Evolutionary conservation across 2,329 filamentous ascomycete genomes (phyloP), one percentile per base, ranked within the genome.

Genomic region (Cladosporium sphaerospermum): DNA sequence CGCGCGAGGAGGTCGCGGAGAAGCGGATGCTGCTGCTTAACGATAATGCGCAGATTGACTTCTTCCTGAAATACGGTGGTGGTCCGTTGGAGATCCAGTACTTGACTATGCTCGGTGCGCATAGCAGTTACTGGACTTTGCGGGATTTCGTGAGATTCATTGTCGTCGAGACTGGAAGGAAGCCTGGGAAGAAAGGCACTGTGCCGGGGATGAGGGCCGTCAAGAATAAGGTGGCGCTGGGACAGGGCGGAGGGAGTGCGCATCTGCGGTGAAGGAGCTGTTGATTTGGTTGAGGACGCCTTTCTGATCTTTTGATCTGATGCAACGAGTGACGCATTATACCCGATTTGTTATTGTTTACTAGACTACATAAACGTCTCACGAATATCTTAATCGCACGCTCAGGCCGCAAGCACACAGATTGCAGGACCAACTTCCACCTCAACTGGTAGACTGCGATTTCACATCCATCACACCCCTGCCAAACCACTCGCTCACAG

Each of bases 31-130:
- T 84, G 56, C 69, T 96, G 7, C 80, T 99, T 3, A 99, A 99
- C 61, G 93, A 99, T 63, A 97, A 97, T 60, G 92, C 91, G 0
- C 93, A 99, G 71, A 85, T 99, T 39, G 93, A 99, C 68, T 99
- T 83, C 70, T 95, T 86, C 62, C 74, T 99, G 45, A 83, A 83
- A 45, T 90, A 89, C 7, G 88, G 89, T 0, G 86, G 88, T 1
- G 93, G 93, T 0, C 86, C 91, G 3, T 75, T 99, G 34, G 93
- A 96, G 70, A 90, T 96, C 19, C 91, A 97, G 71, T 99, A 99
- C 67, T 72, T 97, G 34, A 96, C 95, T 61, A 99, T 99, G 93
- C 73, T 99, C 52, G 88, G 89, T 54, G 93, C 93, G 8, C 93
- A 99, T 70, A 90, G 88, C 53, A 92, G 88, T 67, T 99, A 99